Percentiles rank a stretch among this genome's conserved stretches.
Conservation (phyloP, 169 alveolate genomes). For the Ichthyophthirius multifiliis region DNA sequence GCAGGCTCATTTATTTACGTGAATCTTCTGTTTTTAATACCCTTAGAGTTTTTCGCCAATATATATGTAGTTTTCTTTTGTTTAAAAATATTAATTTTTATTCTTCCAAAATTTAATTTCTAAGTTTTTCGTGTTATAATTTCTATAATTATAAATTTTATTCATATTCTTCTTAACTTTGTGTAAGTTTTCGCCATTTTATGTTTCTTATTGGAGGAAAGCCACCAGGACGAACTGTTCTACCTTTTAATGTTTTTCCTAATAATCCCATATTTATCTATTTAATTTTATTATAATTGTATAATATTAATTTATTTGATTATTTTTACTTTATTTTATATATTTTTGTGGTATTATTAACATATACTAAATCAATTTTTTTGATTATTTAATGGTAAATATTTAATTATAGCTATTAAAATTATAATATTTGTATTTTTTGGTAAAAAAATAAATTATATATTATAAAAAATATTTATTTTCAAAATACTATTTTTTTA, state of each 20-base stretch:
- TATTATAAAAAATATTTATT: too few relatives aligned
- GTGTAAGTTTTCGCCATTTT: slow-evolving; percentile 19
- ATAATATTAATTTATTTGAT: too few relatives aligned
- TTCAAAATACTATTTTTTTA: too few relatives aligned
- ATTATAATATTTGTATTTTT: too few relatives aligned
- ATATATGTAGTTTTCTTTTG: slow-evolving; percentile 81
- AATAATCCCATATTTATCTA: slow-evolving; percentile 48
- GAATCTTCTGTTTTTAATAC: slow-evolving; percentile 89
- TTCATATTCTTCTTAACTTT: slow-evolving; percentile 29
- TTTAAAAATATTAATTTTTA: slow-evolving; percentile 75
- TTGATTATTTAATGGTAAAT: too few relatives aligned
- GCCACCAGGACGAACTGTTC: slow-evolving; percentile 52
- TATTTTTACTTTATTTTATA: too few relatives aligned
- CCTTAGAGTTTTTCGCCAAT: slow-evolving; percentile 92
- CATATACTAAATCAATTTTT: too few relatives aligned
- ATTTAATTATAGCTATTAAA: too few relatives aligned
- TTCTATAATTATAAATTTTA: slow-evolving; percentile 14
- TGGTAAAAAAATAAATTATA: too few relatives aligned
- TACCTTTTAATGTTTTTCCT: slow-evolving; percentile 60
- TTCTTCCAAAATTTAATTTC: slow-evolving; percentile 64
- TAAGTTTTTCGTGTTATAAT: slow-evolving; percentile 50
- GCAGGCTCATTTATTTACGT: slow-evolving; percentile 84
- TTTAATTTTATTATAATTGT: too few relatives aligned
- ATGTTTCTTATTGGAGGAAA: slow-evolving; percentile 25
- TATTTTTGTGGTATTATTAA: too few relatives aligned